Base-by-base conservation (phyloP, 495 filamentous ascomycete species). In the Penicillium paxilli region DNA sequence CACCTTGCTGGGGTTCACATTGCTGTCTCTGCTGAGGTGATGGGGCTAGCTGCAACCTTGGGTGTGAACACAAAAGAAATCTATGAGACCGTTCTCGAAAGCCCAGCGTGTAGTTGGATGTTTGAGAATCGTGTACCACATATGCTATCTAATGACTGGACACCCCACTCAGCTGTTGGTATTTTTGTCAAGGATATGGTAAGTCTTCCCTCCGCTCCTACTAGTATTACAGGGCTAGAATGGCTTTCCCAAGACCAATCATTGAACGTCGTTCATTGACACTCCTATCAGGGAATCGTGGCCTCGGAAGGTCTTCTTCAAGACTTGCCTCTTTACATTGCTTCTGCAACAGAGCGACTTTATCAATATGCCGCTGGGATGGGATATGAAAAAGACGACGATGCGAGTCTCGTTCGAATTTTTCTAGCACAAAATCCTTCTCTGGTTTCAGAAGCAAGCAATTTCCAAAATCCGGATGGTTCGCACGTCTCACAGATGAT, bases 181-280 rank as follows among this genome's bases (percentile, higher is more conserved):
- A 54, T 54, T n/a, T 54, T 54, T 40, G 37, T 54, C 4, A 54
- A 54, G 35, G 52, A 54, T 33, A 49, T 54, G 52, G 52, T 54
- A 49, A 19, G 23, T 30, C 9, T 30, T 20, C 19, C 23, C 3
- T 21, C 32, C 33, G 24, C 10, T n/a, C n/a, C 11, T 5, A 44
- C n/a, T n/a, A n/a, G n/a, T n/a, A n/a, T n/a, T n/a, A n/a, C n/a
- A n/a, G n/a, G n/a, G n/a, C n/a, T n/a, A n/a, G n/a, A 28, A 23
- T 14, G 17, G 1, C 14, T 10, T 6, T 5, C 6, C 35, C 11
- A 8, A n/a, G 11, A n/a, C 2, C 2, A 19, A 9, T 16, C 35
- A 38, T 16, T 38, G 35, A 19, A 38, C 7, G 17, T 19, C 0
- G 16, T 5, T n/a, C 5, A 19, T 16, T 38, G 16, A 38, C 14